Percentiles rank a stretch among this genome's conserved stretches.
Conservation (phyloP, 345 rosid species). For the Aethionema arabicum region DNA sequence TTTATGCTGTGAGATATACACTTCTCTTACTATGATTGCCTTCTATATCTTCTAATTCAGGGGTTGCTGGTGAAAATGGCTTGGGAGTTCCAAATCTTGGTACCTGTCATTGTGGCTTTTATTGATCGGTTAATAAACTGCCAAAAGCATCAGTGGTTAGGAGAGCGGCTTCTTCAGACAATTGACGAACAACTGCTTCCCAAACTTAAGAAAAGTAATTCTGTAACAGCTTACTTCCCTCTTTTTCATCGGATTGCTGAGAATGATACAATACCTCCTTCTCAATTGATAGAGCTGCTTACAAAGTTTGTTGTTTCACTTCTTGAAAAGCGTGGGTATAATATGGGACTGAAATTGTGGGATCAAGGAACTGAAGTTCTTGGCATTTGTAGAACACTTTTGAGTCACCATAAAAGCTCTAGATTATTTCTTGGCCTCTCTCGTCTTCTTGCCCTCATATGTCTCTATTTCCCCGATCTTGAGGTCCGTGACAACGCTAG, state of each 20-base stretch:
- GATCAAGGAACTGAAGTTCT: conserved; percentile 91
- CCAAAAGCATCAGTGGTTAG: conserved; percentile 72
- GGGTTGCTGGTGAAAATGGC: conserved; percentile 77
- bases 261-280: conserved; percentile 73
- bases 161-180: conserved; percentile 77
- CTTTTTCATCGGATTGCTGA: conserved; percentile 74
- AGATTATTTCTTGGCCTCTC: conserved; percentile 82
- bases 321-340: conserved; percentile 61
- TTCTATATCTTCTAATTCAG: conserved; percentile 44
- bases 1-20: conserved; percentile 7
- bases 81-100: conserved; percentile 59
- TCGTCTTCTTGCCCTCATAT: conserved; percentile 76
- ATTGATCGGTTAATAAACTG: conserved; percentile 68
- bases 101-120: conserved; percentile 70
- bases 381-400: conserved; percentile 81
- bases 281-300: conserved; percentile 62
- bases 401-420: conserved; percentile 82
- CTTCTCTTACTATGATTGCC: conserved; percentile 22
- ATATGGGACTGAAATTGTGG: conserved; percentile 75
- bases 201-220: conserved; percentile 53
- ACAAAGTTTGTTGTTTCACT: conserved; percentile 61
- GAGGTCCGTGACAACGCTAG: conserved; percentile 95
- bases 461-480: conserved; percentile 90
- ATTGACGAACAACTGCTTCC: conserved; percentile 68
- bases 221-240: conserved; percentile 68